Base-by-base conservation (phyloP, 208 protist genomes). In the Trypanosoma cruzi region DNA sequence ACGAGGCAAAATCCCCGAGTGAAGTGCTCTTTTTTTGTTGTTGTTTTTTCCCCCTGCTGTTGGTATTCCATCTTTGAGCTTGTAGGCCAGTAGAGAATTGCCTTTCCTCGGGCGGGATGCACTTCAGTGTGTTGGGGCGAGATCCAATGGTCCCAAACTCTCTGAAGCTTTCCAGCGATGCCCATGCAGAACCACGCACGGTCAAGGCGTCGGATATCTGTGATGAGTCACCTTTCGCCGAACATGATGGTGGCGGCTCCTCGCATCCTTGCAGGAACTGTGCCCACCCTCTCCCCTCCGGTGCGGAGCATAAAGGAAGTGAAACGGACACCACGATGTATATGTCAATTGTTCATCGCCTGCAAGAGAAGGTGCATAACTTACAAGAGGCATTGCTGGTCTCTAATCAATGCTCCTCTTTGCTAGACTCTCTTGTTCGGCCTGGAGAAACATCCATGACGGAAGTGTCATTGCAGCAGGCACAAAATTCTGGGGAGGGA, bases 321-420 rank as follows among this genome's bases (percentile, higher is more conserved):
- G 50, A 59, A 13, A 4, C 16, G 20, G 52, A 66, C 26, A 24
- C 26, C n/a, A 28, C 49, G 0, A 28, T 24, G 31, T 75, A 75
- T 32, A 6, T 67, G 1, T 69, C 57, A 22, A 59, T 75, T 20
- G 68, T 75, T 37, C n/a, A 28, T 58, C 20, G 31, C 42, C 37
- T 75, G 31, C 61, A 62, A 28, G 49, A 56, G 36, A 58, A 63
- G 26, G 46, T 75, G 32, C n/a, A n/a, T 55, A 37, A 11, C 0
- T 50, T 75, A 44, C 61, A 75, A 26, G 24, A 57, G 26, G 71
- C 71, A 40, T 24, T 75, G 22, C 44, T 75, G 13, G 36, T 56
- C 16, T 31, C 56, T 37, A 37, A 32, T 16, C 49, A 46, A 3
- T 73, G 58, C 52, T 26, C 32, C 0, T 29, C 18, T 14, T 54